Conservation (phyloP, 768 basidiomycete species). For the Saitozyma sp. region DNA sequence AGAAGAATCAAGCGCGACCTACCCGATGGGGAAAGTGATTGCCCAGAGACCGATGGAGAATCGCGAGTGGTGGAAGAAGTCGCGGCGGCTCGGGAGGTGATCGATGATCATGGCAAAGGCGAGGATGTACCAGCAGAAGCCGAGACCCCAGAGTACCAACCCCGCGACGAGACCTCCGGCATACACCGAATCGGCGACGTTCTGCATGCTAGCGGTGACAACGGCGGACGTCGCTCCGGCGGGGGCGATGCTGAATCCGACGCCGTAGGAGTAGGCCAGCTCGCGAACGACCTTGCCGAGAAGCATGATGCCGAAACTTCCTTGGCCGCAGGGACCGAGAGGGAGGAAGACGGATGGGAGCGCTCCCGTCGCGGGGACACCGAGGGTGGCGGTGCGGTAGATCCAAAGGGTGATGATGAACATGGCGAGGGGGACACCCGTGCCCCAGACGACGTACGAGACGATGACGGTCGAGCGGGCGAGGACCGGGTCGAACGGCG, state of each 20-base stretch:
- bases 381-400: slow-evolving; percentile 60
- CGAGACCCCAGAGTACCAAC: slow-evolving; percentile 49
- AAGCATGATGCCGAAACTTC: slow-evolving; percentile 52
- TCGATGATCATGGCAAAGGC: slow-evolving; percentile 33
- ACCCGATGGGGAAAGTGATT: slow-evolving; percentile 49
- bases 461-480: slow-evolving; percentile 62
- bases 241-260: slow-evolving; percentile 8
- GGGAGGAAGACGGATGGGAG: slow-evolving; percentile 63
- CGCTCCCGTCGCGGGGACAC: slow-evolving; percentile 15
- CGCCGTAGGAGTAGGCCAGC: slow-evolving; percentile 16
- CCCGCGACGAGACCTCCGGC: slow-evolving; percentile 28
- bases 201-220: not conserved
- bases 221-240: not conserved
- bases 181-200: slow-evolving; percentile 28
- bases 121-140: slow-evolving; percentile 40
- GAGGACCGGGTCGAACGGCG: slow-evolving; percentile 55
- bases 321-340: slow-evolving; percentile 70
- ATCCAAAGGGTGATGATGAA: slow-evolving; percentile 70
- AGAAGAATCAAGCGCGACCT: too few species aligned
- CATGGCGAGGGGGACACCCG: slow-evolving; percentile 64
- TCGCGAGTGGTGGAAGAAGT: slow-evolving; percentile 12
- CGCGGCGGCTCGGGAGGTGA: slow-evolving; percentile 12
- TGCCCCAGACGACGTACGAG: slow-evolving; percentile 56
- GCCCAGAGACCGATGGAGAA: slow-evolving; percentile 30
- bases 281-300: slow-evolving; percentile 31